Evolutionary conservation across 352 stramenopile genomes (phyloP), one percentile per base, ranked within the genome.

Genomic region (Hyaloperonospora brassicae): DNA sequence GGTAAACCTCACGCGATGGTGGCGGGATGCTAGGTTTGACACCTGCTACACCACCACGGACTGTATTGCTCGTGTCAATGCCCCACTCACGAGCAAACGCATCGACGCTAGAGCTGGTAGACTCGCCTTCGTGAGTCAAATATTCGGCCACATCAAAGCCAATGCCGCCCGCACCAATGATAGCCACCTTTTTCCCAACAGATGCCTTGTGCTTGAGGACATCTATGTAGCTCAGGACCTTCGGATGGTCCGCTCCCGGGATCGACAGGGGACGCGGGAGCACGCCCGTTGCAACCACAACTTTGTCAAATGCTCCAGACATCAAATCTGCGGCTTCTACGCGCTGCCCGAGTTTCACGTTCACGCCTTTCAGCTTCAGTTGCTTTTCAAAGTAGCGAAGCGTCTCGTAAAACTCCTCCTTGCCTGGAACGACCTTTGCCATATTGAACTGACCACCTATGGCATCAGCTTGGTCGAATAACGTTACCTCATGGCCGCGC

Each of bases 141-240:
- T 92, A 98, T 62, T 99, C 96, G 11, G 89, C 82, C 7, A 99
- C 90, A 76, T 99, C 96, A 63, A 98, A 99, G n/a, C 96, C 96
- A 59, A 99, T 99, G 4, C 96, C 96, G 54, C 96, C 96, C 23
- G 95, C 95, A 36, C 96, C 96, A 62, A 99, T 97, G 35, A 99
- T 73, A 1, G 95, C 96, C 11, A 99, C 95, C 9, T 81, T 81
- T 45, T 96, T 72, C 31, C 96, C 96, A 14, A 98, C 87, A 5
- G 78, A 69, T 30, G 70, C 84, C 24, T 96, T 84, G 48, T 93
- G 70, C 55, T 84, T 86, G 40, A 98, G 73, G 5, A 98, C 94
- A 65, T 98, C 95, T 48, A 98, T 88, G 66, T 98, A 98, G 45
- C 76, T 96, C 43, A 98, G 52, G 12, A 89, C 91, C 61, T 95